These are phyloP conservation scores for Salix dunnii DNA, from an alignment of 345 rosid genomes.

Conservation along the genomic window DNA sequence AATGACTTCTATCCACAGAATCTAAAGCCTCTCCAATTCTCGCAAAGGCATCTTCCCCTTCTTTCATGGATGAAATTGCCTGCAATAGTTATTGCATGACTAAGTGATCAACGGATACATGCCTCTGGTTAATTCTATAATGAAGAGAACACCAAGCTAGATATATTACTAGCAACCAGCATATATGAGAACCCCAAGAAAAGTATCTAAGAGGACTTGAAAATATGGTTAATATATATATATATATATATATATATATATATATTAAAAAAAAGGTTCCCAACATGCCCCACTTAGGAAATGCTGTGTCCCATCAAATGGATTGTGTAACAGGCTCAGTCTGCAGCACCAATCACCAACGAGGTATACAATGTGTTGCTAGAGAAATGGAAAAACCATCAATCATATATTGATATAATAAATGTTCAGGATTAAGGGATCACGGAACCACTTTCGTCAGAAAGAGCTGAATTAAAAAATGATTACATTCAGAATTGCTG, in stretches of 20 bases:
- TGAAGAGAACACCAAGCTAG: not conserved
- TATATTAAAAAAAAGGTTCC: not conserved
- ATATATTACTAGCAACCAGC: not conserved
- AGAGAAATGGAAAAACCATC: not conserved
- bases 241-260: no score
- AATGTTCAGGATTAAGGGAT: not conserved
- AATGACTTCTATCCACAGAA: constrained; percentile 44
- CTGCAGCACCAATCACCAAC: not conserved
- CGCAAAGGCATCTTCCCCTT: constrained; percentile 67
- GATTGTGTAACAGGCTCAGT: not conserved
- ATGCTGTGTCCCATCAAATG: not conserved
- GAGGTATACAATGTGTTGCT: not conserved
- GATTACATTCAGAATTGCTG: not conserved
- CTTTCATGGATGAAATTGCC: constrained; percentile 70
- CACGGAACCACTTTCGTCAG: not conserved
- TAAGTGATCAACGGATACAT: not conserved
- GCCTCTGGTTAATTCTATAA: not conserved
- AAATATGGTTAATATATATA: no score
- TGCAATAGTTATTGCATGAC: constrained; percentile 31
- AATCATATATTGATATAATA: not conserved
- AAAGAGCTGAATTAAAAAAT: not conserved
- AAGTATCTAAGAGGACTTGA: not conserved
- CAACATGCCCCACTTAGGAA: not conserved
- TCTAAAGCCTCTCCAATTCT: constrained; percentile 68
- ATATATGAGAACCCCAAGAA: not conserved